Evolutionary conservation across 148 eudicot species (phyloP), one percentile per base, ranked within the genome.

Genomic region (Amaranthus hypochondriacus): DNA sequence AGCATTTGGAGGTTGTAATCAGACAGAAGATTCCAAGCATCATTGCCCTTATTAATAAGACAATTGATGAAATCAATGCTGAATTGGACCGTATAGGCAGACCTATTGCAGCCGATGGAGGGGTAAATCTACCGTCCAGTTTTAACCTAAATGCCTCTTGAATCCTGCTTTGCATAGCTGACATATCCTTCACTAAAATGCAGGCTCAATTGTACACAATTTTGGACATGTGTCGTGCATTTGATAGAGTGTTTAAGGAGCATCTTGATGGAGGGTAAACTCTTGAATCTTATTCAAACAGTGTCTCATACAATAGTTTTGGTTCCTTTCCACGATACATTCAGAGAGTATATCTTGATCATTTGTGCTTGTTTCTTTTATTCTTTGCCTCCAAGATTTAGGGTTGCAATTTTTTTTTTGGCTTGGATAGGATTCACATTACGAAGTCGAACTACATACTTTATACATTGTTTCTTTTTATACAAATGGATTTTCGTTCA

Each of bases 251-350:
- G 49, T 96, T 96, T 73, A 96, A 84, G 84, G 99, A 96, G 83
- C 96, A 96, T 81, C 88, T 96, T 44, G 99, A 96, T 87, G 99
- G 99, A 89, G 99, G 99, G 99, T 96, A 96, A 85, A 52, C 64
- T 58, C 60, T 47, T 51, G 12, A 6, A 57, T 63, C 6, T 42
- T 43, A 49, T 43, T 42, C 68, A 55, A 9, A 54, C 61, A 75
- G 14, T 77, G 28, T 58, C 28, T 74, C 21, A 46, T 15, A 43
- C 1, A 21, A 54, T 56, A 7, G 15, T 10, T 66, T n/a, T 48
- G 3, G 10, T 54, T 54, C 15, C 10, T 3, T 3, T 48, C 11
- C 9, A 13, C 28, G 15, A 28, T 28, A 28, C 39, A 28, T 28
- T 28, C 39, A 28, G 39, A 28, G 39, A 28, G 39, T n/a, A 9